Evolutionary conservation across 495 filamentous ascomycete genomes (phyloP).

Genomic region (Penicillium simplicissimum): DNA sequence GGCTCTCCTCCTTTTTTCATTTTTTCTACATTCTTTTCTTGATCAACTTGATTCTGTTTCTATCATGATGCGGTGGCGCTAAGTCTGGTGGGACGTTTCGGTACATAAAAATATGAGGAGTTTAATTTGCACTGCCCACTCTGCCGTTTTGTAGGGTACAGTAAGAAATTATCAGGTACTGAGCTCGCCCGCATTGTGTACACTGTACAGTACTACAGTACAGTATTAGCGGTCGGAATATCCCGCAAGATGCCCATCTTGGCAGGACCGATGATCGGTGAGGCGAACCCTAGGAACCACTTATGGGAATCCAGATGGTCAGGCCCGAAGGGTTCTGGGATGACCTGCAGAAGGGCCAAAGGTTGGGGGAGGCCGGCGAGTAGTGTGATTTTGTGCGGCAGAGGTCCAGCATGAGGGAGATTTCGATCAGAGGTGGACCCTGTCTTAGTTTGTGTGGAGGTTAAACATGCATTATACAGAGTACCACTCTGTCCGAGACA

Average conservation of each 20-base stretch:
- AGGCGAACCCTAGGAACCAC: neutral
- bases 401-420: neutral
- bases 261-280: neutral
- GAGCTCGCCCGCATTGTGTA: too few relatives aligned
- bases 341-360: neutral
- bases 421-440: neutral
- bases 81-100: neutral
- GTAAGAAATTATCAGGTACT: too few relatives aligned
- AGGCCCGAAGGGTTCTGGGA: neutral
- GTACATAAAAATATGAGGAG: slow-evolving; percentile 10
- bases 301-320: neutral
- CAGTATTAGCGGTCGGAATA: neutral
- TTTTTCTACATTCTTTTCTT: slow-evolving; percentile 1
- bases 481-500: neutral
- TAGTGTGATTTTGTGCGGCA: neutral
- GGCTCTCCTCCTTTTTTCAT: neutral
- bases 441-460: neutral
- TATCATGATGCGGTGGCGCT: slow-evolving; percentile 6
- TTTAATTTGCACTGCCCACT: neutral
- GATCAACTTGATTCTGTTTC: slow-evolving; percentile 13
- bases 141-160: neutral
- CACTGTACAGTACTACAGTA: too few relatives aligned
- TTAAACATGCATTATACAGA: slow-evolving; percentile 1
- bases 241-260: neutral
- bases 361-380: neutral